phyloP scores from a whole-genome alignment of 2,329 filamentous ascomycete species.

The Aspergillus felis region DNA sequence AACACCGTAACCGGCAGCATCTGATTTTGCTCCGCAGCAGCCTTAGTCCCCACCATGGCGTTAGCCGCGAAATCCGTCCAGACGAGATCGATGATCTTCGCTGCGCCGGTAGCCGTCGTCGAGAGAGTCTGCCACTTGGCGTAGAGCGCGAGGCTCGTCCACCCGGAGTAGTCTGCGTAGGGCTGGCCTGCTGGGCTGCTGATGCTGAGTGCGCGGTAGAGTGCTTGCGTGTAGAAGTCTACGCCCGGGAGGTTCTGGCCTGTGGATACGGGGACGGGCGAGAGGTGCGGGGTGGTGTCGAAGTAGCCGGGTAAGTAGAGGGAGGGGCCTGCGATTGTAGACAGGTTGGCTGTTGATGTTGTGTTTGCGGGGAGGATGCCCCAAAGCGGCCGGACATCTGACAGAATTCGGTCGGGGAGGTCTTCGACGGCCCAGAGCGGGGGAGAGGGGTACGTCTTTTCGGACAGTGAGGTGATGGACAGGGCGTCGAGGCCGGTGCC shows the following conservation, averaged over 20 bases:
- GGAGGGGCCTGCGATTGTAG: slow-evolving; percentile 25
- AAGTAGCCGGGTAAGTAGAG: slow-evolving; percentile 31
- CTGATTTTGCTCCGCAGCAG: neutral
- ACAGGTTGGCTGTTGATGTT: slow-evolving; percentile 14
- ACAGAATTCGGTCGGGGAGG: slow-evolving; percentile 18
- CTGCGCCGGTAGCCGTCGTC: slow-evolving; percentile 18
- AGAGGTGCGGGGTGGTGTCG: neutral
- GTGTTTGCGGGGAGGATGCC: slow-evolving; percentile 34
- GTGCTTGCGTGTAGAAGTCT: slow-evolving; percentile 27
- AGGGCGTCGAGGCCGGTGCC: slow-evolving; percentile 38
- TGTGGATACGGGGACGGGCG: slow-evolving; percentile 9
- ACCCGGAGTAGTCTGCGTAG: slow-evolving; percentile 33
- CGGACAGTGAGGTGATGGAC: slow-evolving; percentile 28
- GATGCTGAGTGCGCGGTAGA: slow-evolving; percentile 19
- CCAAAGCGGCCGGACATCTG: slow-evolving; percentile 36
- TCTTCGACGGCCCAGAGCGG: slow-evolving; percentile 37
- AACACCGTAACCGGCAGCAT: slow-evolving; percentile 21
- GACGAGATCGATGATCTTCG: slow-evolving; percentile 41
- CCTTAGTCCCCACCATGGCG: slow-evolving; percentile 40
- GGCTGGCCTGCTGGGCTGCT: neutral
- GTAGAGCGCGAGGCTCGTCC: slow-evolving; percentile 39
- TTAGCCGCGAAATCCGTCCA: slow-evolving; percentile 46
- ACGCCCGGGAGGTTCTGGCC: slow-evolving; percentile 31
- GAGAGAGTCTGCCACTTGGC: slow-evolving; percentile 40
- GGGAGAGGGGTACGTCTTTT: slow-evolving; percentile 35